These are phyloP conservation scores for Serendipita indica DNA, from an alignment of 768 basidiomycete genomes.

Conservation along the genomic window DNA sequence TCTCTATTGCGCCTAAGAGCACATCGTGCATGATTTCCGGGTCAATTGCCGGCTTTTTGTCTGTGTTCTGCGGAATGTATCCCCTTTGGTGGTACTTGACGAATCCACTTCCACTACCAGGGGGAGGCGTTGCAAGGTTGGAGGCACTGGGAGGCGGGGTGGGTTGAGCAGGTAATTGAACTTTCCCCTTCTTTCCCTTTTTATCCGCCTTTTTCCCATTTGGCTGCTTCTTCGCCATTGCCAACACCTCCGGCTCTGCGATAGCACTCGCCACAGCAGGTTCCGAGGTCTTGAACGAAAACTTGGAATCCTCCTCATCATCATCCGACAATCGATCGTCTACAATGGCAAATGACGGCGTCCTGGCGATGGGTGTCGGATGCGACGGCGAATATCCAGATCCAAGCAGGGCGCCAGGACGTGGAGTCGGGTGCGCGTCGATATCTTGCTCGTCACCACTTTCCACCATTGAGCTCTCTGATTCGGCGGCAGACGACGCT, in stretches of 20 bases:
- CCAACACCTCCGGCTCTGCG: background rate
- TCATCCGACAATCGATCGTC: conserved; percentile 4
- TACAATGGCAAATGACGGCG: background rate
- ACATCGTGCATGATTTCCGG: background rate
- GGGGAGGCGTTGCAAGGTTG: conserved; percentile 20
- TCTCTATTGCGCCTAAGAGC: background rate
- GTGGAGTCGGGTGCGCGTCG: background rate
- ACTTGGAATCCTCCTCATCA: background rate
- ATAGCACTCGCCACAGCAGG: background rate
- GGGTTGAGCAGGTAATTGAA: conserved; percentile 10
- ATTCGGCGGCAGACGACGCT: background rate
- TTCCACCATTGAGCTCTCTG: conserved; percentile 5
- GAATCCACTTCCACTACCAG: conserved; percentile 16
- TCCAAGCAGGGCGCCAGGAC: background rate
- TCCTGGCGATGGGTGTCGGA: background rate
- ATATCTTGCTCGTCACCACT: background rate
- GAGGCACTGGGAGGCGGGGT: too few relatives aligned
- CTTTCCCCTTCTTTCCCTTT: background rate
- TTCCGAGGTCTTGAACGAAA: too few relatives aligned
- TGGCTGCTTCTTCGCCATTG: too few relatives aligned
- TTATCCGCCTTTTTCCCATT: background rate
- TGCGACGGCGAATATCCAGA: background rate
- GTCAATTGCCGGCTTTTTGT: background rate
- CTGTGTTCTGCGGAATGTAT: conserved; percentile 4
- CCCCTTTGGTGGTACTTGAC: conserved; percentile 13